Conservation (phyloP, 108 stramenopile genomes). For the Parietichytrium sp. region DNA sequence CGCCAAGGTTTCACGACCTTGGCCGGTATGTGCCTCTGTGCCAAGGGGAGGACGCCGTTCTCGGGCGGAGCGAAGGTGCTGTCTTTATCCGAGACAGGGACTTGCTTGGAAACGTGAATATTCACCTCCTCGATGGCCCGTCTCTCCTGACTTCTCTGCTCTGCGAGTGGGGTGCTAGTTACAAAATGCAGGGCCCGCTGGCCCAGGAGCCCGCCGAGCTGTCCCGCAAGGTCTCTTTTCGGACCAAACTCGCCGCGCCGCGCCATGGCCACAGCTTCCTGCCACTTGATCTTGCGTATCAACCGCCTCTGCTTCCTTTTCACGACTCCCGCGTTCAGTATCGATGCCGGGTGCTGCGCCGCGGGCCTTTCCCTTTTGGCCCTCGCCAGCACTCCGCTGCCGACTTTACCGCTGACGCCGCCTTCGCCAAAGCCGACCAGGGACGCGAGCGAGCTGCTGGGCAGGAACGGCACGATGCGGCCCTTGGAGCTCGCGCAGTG, state of each 20-base stretch:
- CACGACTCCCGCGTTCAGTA: too few species aligned
- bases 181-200: neutral
- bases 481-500: neutral
- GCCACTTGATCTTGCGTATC: constrained; percentile 26
- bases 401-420: neutral
- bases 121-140: neutral
- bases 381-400: neutral
- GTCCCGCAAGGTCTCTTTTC: neutral
- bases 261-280: neutral
- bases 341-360: too few species aligned
- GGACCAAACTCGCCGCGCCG: neutral
- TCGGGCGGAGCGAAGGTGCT: neutral
- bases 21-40: neutral
- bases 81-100: neutral
- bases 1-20: constrained; percentile 13
- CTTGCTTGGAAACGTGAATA: neutral
- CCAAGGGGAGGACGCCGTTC: neutral
- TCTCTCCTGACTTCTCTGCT: neutral
- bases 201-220: neutral
- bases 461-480: neutral
- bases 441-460: too few species aligned
- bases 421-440: neutral
- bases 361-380: neutral
- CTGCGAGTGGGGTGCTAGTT: neutral
- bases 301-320: constrained; percentile 2